phyloP scores from a whole-genome alignment of 441 rosid genomes.

The Geranium incanum region DNA sequence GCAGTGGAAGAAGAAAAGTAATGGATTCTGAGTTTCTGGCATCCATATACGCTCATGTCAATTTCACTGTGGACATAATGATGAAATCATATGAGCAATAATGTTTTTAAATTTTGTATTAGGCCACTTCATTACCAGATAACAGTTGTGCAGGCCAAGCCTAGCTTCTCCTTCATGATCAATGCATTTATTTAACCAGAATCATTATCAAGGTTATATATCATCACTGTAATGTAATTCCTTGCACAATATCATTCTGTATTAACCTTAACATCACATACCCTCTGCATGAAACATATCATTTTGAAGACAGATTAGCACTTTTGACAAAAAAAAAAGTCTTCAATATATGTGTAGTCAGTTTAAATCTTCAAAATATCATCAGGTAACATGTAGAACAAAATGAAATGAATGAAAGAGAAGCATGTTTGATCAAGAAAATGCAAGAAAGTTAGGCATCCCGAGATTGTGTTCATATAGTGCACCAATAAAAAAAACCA shows the following conservation, averaged over 20 bases:
- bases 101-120: neutral
- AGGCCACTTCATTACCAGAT: neutral
- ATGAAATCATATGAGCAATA: neutral
- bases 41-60: neutral
- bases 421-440: too few relatives aligned
- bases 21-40: conserved; percentile 6
- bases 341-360: too few relatives aligned
- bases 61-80: neutral
- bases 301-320: too few relatives aligned
- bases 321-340: too few relatives aligned
- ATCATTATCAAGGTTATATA: too few relatives aligned
- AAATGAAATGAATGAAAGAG: too few relatives aligned
- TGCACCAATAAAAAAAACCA: neutral
- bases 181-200: neutral
- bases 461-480: neutral
- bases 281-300: too few relatives aligned
- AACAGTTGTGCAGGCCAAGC: conserved; percentile 4
- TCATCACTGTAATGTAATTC: too few relatives aligned
- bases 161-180: neutral
- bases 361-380: too few relatives aligned
- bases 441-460: neutral
- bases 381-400: too few relatives aligned
- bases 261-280: too few relatives aligned
- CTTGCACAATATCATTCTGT: too few relatives aligned
- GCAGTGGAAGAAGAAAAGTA: neutral